Evolutionary conservation across 2,329 filamentous ascomycete species (phyloP).

Genomic region (Penicillium decumbens): DNA sequence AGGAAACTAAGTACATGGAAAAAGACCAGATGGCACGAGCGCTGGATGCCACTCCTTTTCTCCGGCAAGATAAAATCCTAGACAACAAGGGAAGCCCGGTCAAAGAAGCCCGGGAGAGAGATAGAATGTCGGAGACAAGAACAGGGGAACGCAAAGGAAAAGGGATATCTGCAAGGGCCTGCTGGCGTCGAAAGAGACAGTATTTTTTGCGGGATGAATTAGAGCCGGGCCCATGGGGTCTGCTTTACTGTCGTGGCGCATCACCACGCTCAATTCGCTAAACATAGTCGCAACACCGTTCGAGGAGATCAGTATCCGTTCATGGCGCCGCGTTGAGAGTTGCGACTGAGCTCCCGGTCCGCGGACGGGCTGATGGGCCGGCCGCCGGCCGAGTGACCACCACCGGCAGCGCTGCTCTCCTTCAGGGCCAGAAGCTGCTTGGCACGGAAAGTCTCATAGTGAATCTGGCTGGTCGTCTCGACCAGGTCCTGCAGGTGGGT

Average conservation of each 20-base stretch:
- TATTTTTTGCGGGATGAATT: constrained; percentile 21
- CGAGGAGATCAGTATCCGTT: constrained; percentile 75
- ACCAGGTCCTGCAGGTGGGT: constrained; percentile 98
- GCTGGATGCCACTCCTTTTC: constrained; percentile 28
- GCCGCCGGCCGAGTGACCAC: constrained; percentile 60
- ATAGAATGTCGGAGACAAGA: constrained; percentile 18
- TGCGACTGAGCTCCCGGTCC: constrained; percentile 92
- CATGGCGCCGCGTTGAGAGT: constrained; percentile 96
- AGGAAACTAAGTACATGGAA: constrained; percentile 37
- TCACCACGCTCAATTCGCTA: constrained; percentile 19
- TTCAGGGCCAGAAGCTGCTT: constrained; percentile 98
- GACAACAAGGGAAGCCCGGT: constrained; percentile 24
- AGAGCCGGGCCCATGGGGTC: constrained; percentile 18
- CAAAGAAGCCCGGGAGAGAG: constrained; percentile 15
- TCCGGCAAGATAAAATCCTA: constrained; percentile 27
- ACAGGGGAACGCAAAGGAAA: constrained; percentile 24
- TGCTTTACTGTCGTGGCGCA: constrained; percentile 14
- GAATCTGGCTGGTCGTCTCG: constrained; percentile 98
- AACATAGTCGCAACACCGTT: constrained; percentile 15
- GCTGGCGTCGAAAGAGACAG: constrained; percentile 30
- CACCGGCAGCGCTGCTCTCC: constrained; percentile 82
- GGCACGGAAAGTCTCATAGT: constrained; percentile 99
- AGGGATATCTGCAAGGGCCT: constrained; percentile 39
- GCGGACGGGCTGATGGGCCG: constrained; percentile 93
- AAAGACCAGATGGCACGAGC: constrained; percentile 25